Conservation (phyloP, 73 alveolate species). For the Tetrahymena elliotti region DNA sequence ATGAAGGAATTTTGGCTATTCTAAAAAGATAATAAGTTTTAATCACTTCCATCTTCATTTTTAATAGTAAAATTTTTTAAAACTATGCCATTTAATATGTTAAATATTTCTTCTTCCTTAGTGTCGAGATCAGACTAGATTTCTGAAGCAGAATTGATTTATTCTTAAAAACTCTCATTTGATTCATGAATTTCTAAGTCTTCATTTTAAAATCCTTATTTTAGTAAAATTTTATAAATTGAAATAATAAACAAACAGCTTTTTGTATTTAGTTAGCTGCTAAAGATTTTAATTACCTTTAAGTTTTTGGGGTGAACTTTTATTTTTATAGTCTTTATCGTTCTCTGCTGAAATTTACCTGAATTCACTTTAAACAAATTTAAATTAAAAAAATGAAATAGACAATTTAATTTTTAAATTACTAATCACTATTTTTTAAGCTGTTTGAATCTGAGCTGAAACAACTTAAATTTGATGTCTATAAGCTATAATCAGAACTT, state of each 20-base stretch:
- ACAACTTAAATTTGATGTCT: neutral
- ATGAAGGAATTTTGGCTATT: no score
- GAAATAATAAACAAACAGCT: no score
- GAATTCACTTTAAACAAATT: neutral
- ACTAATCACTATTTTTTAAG: neutral
- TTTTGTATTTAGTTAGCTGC: no score
- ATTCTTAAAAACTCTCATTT: neutral
- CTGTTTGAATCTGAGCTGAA: neutral
- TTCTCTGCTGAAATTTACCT: neutral
- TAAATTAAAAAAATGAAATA: no score
- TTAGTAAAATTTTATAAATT: no score
- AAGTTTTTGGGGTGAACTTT: no score
- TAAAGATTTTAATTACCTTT: neutral
- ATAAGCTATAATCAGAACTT: neutral
- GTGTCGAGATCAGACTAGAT: neutral
- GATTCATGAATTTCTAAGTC: neutral
- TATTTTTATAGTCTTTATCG: no score
- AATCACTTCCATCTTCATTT: neutral
- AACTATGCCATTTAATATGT: no score
- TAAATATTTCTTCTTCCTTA: no score
- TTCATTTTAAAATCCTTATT: neutral
- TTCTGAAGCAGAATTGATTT: neutral
- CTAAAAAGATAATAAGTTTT: no score
- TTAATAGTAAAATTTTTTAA: neutral
- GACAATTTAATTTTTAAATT: neutral